Base-by-base conservation (phyloP, 768 basidiomycete species). In the Mycena epipterygia region DNA sequence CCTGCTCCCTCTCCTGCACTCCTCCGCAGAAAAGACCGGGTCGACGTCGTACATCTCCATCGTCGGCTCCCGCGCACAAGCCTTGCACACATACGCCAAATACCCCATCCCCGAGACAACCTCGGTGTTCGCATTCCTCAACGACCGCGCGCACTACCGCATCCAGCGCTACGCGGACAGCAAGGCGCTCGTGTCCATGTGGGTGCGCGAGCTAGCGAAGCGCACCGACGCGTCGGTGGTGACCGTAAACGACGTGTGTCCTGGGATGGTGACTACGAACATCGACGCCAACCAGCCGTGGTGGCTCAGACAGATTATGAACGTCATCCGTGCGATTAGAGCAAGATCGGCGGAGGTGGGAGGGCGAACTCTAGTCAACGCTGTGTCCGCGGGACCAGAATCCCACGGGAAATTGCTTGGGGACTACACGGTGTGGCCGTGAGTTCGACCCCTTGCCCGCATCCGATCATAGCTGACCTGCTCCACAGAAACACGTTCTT, bases 181-280 rank as follows among this genome's bases (percentile, higher is more conserved):
- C 59, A 76, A 76, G 25, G 33, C 69, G 11, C 57, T 76, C 4
- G 72, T 75, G 2, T 57, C 71, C 6, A 66, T 74, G 59, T 72
- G 67, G 48, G 52, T 75, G 14, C 55, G 52, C 17, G 67, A 71
- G 37, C 63, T 72, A 14, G 74, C 72, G 14, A 59, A 64, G 46
- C 70, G 61, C 25, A 57, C 58, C 37, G 68, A 74, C 57, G 44
- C 73, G 23, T 66, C 73, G 19, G 48, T 53, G 17, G 74, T 76
- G 9, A 70, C 70, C 29, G 72, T 76, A 21, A 75, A 76, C 61
- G 60, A 64, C 30, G 70, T 74, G n/a, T 76, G 75, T 49, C 75
- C 75, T 0, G 75, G 75, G 19, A 67, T 73, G 67, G 74, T 73
- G 12, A 48, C 35, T 27, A 74, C 72, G 1, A 71, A 60, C 32